A percentile compares a stretch with the other conserved stretches of the same genome.
phyloP scores from a whole-genome alignment of 768 basidiomycete species.

The Cyclocybe cylindracea region DNA sequence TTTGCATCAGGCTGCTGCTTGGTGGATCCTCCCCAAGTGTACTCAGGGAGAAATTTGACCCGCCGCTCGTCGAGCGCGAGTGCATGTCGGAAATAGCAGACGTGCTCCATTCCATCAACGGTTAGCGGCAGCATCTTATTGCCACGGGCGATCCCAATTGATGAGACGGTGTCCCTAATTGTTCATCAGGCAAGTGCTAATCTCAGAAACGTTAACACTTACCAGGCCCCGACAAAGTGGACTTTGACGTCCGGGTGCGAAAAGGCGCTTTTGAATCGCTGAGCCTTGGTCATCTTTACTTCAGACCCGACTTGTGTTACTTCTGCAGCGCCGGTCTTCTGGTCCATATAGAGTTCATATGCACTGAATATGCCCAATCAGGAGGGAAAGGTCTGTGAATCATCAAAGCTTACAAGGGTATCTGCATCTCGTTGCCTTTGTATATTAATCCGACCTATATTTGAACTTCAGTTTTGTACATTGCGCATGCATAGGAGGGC shows the following conservation, averaged over 20 bases:
- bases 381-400: not conserved
- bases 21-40: constrained; percentile 9
- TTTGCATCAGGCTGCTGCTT: not conserved
- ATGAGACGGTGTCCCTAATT: constrained; percentile 36
- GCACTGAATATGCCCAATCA: constrained; percentile 2
- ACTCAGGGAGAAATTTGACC: constrained; percentile 34
- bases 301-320: not conserved
- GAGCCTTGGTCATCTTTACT: constrained; percentile 10
- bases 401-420: constrained; percentile 7
- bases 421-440: constrained; percentile 32
- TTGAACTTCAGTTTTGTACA: not conserved
- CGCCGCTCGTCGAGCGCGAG: constrained; percentile 34
- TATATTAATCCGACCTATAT: constrained; percentile 41
- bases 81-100: constrained; percentile 35
- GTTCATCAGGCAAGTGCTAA: not conserved
- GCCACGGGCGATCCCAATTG: constrained; percentile 24
- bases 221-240: constrained; percentile 48
- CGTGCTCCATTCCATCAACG: constrained; percentile 22
- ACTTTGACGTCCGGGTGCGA: constrained; percentile 31
- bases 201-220: constrained; percentile 1
- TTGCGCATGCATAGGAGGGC: not conserved
- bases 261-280: constrained; percentile 35
- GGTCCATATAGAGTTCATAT: constrained; percentile 8
- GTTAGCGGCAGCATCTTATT: constrained; percentile 17
- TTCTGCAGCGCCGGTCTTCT: not conserved